These are phyloP conservation scores for Sclerotiophoma versabilis DNA, from an alignment of 2,329 filamentous ascomycete species.

Conservation along the genomic window DNA sequence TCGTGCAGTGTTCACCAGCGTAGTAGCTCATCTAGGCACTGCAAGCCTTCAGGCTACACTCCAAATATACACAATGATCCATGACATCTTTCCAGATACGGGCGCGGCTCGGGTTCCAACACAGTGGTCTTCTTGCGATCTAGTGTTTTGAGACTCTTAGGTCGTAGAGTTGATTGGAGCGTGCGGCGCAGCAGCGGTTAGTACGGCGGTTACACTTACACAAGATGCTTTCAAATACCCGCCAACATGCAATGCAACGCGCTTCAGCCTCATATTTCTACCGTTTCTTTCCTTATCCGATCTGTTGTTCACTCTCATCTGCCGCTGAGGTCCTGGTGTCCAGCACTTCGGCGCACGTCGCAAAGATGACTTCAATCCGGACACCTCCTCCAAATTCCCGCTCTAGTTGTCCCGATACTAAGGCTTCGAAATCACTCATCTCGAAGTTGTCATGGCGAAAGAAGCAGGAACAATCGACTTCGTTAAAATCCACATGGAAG, in stretches of 20 bases:
- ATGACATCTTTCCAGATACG: not conserved
- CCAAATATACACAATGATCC: constrained; percentile 8
- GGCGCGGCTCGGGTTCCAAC: constrained; percentile 10
- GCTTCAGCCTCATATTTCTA: not conserved
- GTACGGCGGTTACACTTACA: constrained; percentile 14
- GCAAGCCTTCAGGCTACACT: not conserved
- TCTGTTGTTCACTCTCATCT: too few relatives aligned
- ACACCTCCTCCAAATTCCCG: too few relatives aligned
- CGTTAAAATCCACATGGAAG: constrained; percentile 27
- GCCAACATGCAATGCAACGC: constrained; percentile 4
- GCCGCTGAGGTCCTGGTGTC: too few relatives aligned
- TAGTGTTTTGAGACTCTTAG: constrained; percentile 4
- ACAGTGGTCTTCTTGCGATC: not conserved
- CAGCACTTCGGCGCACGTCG: too few relatives aligned
- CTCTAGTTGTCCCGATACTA: too few relatives aligned
- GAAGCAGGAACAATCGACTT: too few relatives aligned
- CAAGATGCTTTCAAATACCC: constrained; percentile 7
- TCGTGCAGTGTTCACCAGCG: not conserved
- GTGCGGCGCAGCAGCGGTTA: constrained; percentile 17
- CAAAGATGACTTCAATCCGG: too few relatives aligned
- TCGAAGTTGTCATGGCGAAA: too few relatives aligned
- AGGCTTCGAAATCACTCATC: too few relatives aligned
- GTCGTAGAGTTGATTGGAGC: constrained; percentile 12
- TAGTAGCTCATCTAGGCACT: not conserved
- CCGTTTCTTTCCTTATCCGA: not conserved